Percentiles rank a stretch among this genome's conserved stretches.
These are phyloP conservation scores for Claviceps capensis DNA, from an alignment of 2,329 filamentous ascomycete species.

Conservation along the genomic window DNA sequence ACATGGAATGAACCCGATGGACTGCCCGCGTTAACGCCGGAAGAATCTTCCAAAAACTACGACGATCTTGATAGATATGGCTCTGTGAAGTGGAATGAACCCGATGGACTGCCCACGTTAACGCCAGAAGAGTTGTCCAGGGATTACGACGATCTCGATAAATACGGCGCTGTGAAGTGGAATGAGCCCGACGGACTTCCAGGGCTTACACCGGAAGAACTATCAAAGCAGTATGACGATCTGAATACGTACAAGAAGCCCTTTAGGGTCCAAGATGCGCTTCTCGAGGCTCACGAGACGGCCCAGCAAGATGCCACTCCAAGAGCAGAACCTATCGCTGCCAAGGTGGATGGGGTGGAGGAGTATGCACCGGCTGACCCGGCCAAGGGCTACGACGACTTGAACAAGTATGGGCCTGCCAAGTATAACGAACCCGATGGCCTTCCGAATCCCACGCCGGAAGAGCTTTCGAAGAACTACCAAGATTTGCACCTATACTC, in stretches of 20 bases:
- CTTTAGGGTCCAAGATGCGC: constrained; percentile 5
- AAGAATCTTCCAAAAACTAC: constrained; percentile 28
- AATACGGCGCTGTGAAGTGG: constrained; percentile 18
- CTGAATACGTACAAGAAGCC: constrained; percentile 18
- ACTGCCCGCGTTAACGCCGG: constrained; percentile 14
- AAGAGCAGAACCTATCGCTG: constrained; percentile 6
- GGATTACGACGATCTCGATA: constrained; percentile 22
- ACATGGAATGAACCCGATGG: constrained; percentile 25
- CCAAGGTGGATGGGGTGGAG: constrained; percentile 2
- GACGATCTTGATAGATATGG: constrained; percentile 22
- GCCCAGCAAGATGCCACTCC: constrained; percentile 6
- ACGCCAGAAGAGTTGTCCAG: constrained; percentile 19
- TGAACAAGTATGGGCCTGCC: constrained; percentile 8
- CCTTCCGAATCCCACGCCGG: constrained; percentile 8
- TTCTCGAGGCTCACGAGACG: constrained; percentile 7
- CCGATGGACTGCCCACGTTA: constrained; percentile 12
- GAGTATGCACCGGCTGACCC: background rate
- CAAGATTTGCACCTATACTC: constrained; percentile 13
- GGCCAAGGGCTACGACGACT: constrained; percentile 4
- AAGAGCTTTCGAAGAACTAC: constrained; percentile 18
- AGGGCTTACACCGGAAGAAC: constrained; percentile 15
- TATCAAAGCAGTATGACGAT: constrained; percentile 21
- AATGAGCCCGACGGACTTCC: constrained; percentile 17
- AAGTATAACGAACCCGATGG: constrained; percentile 7
- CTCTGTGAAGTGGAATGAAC: constrained; percentile 17